Percentiles rank a stretch among this genome's conserved stretches.
Conservation (phyloP, 2,329 filamentous ascomycete species). For the Aspergillus bombycis region DNA sequence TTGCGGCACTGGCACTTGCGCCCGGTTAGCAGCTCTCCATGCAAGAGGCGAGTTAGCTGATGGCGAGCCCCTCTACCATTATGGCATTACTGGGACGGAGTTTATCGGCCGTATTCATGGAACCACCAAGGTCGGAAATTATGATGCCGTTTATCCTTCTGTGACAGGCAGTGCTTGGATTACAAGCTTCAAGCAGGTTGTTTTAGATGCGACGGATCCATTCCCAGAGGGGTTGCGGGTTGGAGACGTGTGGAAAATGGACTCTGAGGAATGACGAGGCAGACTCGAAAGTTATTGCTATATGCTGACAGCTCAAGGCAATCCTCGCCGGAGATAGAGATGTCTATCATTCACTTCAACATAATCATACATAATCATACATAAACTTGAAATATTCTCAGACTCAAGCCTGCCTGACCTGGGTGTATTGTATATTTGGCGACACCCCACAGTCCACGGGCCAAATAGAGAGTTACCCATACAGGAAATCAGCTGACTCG, state of each 20-base stretch:
- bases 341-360: no score
- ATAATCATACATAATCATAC: no score
- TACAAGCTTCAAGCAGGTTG: slow-evolving; percentile 45
- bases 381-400: no score
- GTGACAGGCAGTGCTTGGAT: slow-evolving; percentile 52
- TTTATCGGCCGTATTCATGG: slow-evolving; percentile 44
- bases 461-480: no score
- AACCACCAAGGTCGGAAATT: slow-evolving; percentile 42
- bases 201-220: slow-evolving; percentile 48
- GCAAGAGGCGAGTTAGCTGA: slow-evolving; percentile 42
- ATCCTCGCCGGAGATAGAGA: no score
- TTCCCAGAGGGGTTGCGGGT: slow-evolving; percentile 47
- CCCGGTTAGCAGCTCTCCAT: slow-evolving; percentile 49
- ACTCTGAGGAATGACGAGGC: no score
- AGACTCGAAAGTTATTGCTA: no score
- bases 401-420: no score
- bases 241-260: slow-evolving; percentile 27
- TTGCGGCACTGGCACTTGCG: slow-evolving; percentile 50
- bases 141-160: slow-evolving; percentile 44
- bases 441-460: no score
- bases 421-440: no score
- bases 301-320: no score
- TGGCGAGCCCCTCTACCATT: slow-evolving; percentile 41
- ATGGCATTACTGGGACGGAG: slow-evolving; percentile 47
- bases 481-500: no score